A percentile compares a stretch with the other conserved stretches of the same genome.
Evolutionary conservation across 2,329 filamentous ascomycete genomes (phyloP).

Genomic region (Raffaelea ambrosiae): DNA sequence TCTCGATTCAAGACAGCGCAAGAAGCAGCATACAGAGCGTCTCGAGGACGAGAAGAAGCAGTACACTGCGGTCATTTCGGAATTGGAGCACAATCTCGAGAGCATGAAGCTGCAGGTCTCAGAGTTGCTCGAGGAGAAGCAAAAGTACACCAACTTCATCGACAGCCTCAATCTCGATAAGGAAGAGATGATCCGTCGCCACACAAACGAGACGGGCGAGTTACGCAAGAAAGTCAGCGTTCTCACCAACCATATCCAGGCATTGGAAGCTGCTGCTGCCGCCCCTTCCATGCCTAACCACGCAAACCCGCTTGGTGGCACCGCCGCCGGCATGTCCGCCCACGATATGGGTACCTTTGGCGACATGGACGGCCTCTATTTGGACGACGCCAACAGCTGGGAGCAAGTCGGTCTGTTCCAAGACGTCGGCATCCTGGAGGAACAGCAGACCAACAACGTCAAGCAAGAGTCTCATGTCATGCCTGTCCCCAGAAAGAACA

Average conservation of each 20-base stretch:
- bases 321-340: slow-evolving; percentile 1
- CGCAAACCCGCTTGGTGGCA: slow-evolving; percentile 39
- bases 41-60: slow-evolving; percentile 96
- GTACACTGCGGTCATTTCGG: slow-evolving; percentile 65
- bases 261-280: slow-evolving; percentile 51
- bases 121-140: slow-evolving; percentile 63
- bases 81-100: slow-evolving; percentile 69
- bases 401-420: slow-evolving; percentile 72
- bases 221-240: slow-evolving; percentile 88
- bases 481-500: slow-evolving; percentile 39
- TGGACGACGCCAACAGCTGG: slow-evolving; percentile 64
- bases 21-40: slow-evolving; percentile 96
- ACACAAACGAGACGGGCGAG: slow-evolving; percentile 85
- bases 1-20: slow-evolving; percentile 91
- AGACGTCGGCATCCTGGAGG: slow-evolving; percentile 55
- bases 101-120: slow-evolving; percentile 61
- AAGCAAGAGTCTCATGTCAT: slow-evolving; percentile 50
- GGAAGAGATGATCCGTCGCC: slow-evolving; percentile 78
- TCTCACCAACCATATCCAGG: slow-evolving; percentile 63
- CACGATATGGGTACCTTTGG: slow-evolving; percentile 52
- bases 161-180: slow-evolving; percentile 75
- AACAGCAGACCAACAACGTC: slow-evolving; percentile 30
- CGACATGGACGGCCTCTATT: slow-evolving; percentile 75
- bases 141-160: slow-evolving; percentile 66
- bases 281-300: slow-evolving; percentile 18